Conservation (phyloP, 83 land plant species). For the Picea mariana region DNA sequence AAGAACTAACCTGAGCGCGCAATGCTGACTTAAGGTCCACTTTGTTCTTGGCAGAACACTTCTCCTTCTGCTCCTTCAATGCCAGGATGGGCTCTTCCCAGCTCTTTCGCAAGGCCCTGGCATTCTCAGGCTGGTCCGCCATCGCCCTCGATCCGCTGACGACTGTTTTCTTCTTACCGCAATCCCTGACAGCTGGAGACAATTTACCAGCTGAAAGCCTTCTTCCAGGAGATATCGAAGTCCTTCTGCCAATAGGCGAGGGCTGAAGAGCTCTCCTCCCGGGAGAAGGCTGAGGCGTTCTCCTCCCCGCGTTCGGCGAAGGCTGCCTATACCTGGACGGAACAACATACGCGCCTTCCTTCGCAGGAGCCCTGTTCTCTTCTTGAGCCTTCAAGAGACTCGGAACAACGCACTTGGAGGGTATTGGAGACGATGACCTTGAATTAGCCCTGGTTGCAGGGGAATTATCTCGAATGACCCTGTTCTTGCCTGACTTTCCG, state of each 20-base stretch:
- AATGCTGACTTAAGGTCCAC: constrained; percentile 45
- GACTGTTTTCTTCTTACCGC: constrained; percentile 50
- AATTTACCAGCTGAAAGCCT: constrained; percentile 54
- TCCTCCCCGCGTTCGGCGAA: constrained; percentile 50
- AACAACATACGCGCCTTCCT: constrained; percentile 56
- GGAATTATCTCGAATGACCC: constrained; percentile 28
- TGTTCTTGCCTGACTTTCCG: constrained; percentile 30
- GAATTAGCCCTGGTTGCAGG: constrained; percentile 33
- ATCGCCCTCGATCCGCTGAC: constrained; percentile 38
- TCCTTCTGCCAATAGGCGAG: constrained; percentile 16
- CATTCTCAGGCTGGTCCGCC: constrained; percentile 42
- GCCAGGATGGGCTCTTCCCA: constrained; percentile 44
- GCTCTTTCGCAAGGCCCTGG: constrained; percentile 38
- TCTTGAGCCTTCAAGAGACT: constrained; percentile 45
- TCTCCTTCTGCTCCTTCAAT: constrained; percentile 32
- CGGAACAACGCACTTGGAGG: constrained; percentile 73
- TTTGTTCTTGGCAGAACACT: constrained; percentile 24
- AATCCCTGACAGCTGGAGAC: constrained; percentile 37
- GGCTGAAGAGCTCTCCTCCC: constrained; percentile 23
- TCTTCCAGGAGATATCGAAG: constrained; percentile 60
- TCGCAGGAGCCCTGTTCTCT: constrained; percentile 41
- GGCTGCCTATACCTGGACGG: constrained; percentile 81
- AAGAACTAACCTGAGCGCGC: constrained; percentile 46
- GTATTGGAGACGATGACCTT: constrained; percentile 60
- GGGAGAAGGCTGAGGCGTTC: constrained; percentile 35